Base-by-base conservation (phyloP, 352 stramenopile genomes). In the Phytophthora macrochlamydospora region DNA sequence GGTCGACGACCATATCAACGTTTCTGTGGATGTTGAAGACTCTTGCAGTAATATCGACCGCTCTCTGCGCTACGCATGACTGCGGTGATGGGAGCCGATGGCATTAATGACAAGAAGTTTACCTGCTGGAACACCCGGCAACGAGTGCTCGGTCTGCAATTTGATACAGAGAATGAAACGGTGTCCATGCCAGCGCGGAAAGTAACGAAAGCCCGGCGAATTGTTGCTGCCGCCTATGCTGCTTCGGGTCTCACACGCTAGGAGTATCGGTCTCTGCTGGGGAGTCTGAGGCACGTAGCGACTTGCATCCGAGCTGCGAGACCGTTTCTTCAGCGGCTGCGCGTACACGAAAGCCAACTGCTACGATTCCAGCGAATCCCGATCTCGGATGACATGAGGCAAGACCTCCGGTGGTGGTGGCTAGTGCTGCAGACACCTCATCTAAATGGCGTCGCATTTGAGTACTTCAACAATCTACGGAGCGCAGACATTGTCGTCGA, bases 341-440 rank as follows among this genome's bases (percentile, higher is more conserved):
- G 43, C 5, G 37, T 40, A 18, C 35, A 4, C 12, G 37, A 50
- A 28, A 38, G 32, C 9, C 52, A 49, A 31, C 52, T 59, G 7
- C 52, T 37, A 7, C 44, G 42, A 5, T 42, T 37, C 13, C 48
- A 57, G 9, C 6, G 11, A 4, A 49, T 73, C 2, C 3, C 28
- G 0, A 29, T 71, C 4, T 49, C 44, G 0, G 30, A 57, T 0
- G 14, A 46, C 4, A 76, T 68, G 59, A 30, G 37, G 0, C 28
- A 56, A 14, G 55, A 71, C 29, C 43, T 76, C 0, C 8, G 33
- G 2, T 77, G 60, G 60, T 77, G 64, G 64, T 70, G 53, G 56
- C 13, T 30, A 1, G 65, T 74, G 2, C 55, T 71, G 0, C 60
- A 67, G 37, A 54, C 40, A 24, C 0, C 49, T 0, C 45, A 44